Base-by-base conservation (phyloP, 257 asterid species). In the Solanum tarapatanum region DNA sequence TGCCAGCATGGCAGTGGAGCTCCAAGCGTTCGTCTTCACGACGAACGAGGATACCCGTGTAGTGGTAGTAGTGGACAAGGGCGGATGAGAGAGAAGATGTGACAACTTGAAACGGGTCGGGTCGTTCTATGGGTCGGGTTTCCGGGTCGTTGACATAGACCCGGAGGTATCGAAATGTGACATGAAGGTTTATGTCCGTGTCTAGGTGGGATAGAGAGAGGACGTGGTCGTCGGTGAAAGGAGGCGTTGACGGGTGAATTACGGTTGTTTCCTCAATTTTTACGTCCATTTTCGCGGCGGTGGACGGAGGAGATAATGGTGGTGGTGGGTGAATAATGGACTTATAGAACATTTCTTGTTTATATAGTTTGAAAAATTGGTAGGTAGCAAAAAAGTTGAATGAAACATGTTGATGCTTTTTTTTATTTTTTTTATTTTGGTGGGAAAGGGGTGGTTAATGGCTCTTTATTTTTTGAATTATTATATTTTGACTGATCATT, bases 101-200 rank as follows among this genome's bases (percentile, higher is more conserved):
- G 90, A 94, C 92, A 89, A 94, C 93, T 45, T 86, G 91, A 93
- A 92, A 91, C 19, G 94, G 95, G 85, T 94, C 92, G 7, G 24
- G 16, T 36, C 1, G 55, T 5, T 5, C 24, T 2, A 9, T 0
- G 37, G 36, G 2, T 75, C 1, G 55, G 11, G 1, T 36, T 11
- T 21, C 2, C 6, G 55, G 32, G 30, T 75, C 33, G 0, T 37
- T 23, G 0, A 23, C 21, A 16, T 75, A 75, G 32, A 75, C 83
- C 55, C 83, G 55, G 7, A 75, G 32, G 55, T 75, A 75, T 0
- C 83, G 51, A 75, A 75, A 75, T 36, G 55, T 75, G 11, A 75
- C 83, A 75, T 37, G 19, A 1, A 75, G 83, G 33, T 75, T 75
- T 23, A 37, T 23, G 5, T 75, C 58, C 0, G 55, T 37, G 83